Evolutionary conservation across 192 early-diverging fungal species (phyloP).

Genomic region (Backusella westeae): DNA sequence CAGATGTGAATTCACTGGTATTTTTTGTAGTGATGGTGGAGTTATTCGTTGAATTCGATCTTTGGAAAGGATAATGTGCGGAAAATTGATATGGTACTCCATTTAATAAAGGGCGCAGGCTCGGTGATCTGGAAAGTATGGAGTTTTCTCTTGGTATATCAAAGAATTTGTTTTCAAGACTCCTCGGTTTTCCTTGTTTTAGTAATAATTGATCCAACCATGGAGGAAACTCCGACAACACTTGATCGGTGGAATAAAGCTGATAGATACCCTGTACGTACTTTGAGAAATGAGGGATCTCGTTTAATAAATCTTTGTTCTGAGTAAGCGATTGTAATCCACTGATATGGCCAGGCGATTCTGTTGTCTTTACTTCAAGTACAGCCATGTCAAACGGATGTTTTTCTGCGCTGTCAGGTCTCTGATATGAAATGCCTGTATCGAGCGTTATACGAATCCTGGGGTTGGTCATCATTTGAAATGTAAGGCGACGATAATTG

Average conservation of each 20-base stretch:
- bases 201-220: conserved; percentile 33
- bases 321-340: conserved; percentile 74
- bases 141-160: conserved; percentile 54
- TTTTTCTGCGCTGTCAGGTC: conserved; percentile 64
- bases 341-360: conserved; percentile 73
- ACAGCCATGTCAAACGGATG: conserved; percentile 77
- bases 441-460: conserved; percentile 82
- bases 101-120: conserved; percentile 18
- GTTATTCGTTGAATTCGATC: background rate
- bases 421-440: conserved; percentile 79
- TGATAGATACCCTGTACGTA: conserved; percentile 64
- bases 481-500: conserved; percentile 87
- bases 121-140: conserved; percentile 12
- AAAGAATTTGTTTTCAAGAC: conserved; percentile 55
- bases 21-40: background rate
- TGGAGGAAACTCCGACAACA: background rate
- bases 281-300: conserved; percentile 85
- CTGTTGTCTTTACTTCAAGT: conserved; percentile 81
- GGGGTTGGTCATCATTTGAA: conserved; percentile 83
- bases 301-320: conserved; percentile 60
- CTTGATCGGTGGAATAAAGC: background rate
- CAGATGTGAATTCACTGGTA: background rate
- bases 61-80: background rate
- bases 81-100: conserved; percentile 17
- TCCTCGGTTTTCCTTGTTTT: background rate